These are phyloP conservation scores for Helminthosporium solani DNA, from an alignment of 2,329 filamentous ascomycete genomes.

Conservation along the genomic window DNA sequence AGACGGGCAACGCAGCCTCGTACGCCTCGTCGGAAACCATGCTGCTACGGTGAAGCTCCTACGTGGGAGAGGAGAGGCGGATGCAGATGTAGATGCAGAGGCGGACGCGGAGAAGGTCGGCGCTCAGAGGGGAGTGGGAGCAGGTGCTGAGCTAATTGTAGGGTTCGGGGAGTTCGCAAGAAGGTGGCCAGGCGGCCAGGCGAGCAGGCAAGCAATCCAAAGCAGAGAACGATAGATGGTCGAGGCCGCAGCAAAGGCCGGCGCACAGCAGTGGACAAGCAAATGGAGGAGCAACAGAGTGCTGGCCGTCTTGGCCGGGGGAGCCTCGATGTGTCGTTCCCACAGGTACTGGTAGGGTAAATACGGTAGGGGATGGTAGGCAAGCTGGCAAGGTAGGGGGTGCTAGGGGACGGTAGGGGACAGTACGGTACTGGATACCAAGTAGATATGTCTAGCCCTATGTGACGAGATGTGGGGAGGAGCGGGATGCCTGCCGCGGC, in stretches of 20 bases:
- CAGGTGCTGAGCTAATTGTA: slow-evolving; percentile 24
- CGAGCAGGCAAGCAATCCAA: slow-evolving; percentile 15
- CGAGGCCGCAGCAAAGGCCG: slow-evolving; percentile 21
- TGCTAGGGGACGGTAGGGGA: too few relatives aligned
- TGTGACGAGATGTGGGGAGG: slow-evolving; percentile 16
- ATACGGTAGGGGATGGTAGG: too few relatives aligned
- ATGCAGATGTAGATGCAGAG: too few relatives aligned
- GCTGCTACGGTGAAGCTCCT: slow-evolving; percentile 1
- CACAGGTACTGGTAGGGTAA: too few relatives aligned
- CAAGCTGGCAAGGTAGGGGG: too few relatives aligned
- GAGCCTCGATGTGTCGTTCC: too few relatives aligned
- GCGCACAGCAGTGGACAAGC: background rate
- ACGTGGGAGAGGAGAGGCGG: background rate
- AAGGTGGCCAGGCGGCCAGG: slow-evolving; percentile 24
- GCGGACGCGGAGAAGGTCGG: slow-evolving; percentile 8
- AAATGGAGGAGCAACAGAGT: slow-evolving; percentile 12
- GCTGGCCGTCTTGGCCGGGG: slow-evolving; percentile 22
- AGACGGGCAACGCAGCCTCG: slow-evolving; percentile 84
- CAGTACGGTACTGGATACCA: background rate
- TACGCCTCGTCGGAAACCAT: slow-evolving; percentile 95
- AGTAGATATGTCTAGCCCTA: slow-evolving; percentile 10
- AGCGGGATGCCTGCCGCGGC: slow-evolving; percentile 2
- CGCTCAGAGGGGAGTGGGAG: slow-evolving; percentile 3
- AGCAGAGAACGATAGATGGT: slow-evolving; percentile 18
- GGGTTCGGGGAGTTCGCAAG: slow-evolving; percentile 17